phyloP scores from a whole-genome alignment of 805 yeast species.

The Debaryomyces prosopidis region DNA sequence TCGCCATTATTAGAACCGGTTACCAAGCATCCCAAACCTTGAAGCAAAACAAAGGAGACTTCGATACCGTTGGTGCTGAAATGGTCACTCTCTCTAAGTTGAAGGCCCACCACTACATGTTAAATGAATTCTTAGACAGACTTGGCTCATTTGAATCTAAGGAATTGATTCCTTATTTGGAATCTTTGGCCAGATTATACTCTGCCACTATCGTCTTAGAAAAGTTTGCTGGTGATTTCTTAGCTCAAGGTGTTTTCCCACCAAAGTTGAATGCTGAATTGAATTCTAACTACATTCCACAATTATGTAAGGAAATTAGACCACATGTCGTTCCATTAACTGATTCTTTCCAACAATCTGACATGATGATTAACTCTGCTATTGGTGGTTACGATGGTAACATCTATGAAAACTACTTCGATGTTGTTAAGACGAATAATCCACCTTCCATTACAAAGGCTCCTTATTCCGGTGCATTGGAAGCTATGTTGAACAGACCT shows the following conservation, averaged over 20 bases:
- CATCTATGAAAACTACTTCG: conserved; percentile 44
- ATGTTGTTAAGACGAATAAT: conserved; percentile 34
- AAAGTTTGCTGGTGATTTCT: conserved; percentile 37
- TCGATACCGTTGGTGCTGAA: conserved; percentile 38
- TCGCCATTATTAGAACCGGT: conserved; percentile 36
- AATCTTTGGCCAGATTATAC: conserved; percentile 33
- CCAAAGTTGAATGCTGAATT: conserved; percentile 28
- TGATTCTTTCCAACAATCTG: conserved; percentile 46
- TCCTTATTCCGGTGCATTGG: conserved; percentile 38
- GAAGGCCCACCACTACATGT: conserved; percentile 44
- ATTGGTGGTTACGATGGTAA: conserved; percentile 45
- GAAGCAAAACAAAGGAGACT: conserved; percentile 25
- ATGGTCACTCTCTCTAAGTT: conserved; percentile 42
- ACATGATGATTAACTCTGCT: conserved; percentile 42
- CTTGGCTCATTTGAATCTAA: conserved; percentile 21
- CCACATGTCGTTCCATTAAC: conserved; percentile 43
- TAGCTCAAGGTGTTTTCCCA: conserved; percentile 34
- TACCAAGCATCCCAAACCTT: conserved; percentile 28
- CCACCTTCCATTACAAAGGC: conserved; percentile 36
- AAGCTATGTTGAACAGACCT: conserved; percentile 42
- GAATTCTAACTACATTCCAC: conserved; percentile 27
- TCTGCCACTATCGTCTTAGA: conserved; percentile 31
- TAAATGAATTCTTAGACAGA: conserved; percentile 28
- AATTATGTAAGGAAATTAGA: conserved; percentile 35
- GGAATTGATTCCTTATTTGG: conserved; percentile 28